A percentile compares a stretch with the other conserved stretches of the same genome.
phyloP scores from a whole-genome alignment of 2,329 filamentous ascomycete genomes.

The Sclerotinia borealis region DNA sequence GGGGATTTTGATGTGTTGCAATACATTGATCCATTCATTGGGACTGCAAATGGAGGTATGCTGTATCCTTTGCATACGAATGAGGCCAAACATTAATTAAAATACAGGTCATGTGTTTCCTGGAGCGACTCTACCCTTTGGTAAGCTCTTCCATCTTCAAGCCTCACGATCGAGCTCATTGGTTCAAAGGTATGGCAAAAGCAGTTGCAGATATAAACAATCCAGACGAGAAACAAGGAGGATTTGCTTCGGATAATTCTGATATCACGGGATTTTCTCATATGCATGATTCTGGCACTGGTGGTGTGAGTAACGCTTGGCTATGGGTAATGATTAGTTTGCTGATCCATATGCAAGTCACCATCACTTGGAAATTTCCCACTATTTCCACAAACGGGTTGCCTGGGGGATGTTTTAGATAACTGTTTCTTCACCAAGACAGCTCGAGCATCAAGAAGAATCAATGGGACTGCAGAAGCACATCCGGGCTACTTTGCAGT shows the following conservation, averaged over 20 bases:
- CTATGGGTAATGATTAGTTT: background rate
- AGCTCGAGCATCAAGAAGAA: conserved; percentile 36
- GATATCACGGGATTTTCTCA: conserved; percentile 31
- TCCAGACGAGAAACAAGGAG: conserved; percentile 46
- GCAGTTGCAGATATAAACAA: conserved; percentile 48
- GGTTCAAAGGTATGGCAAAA: conserved; percentile 38
- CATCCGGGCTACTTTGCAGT: conserved; percentile 62
- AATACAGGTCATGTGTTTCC: conserved; percentile 45
- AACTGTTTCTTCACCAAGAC: conserved; percentile 53
- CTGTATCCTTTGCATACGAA: background rate
- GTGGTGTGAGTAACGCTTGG: conserved; percentile 28
- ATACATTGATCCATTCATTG: conserved; percentile 47
- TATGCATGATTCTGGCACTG: conserved; percentile 42
- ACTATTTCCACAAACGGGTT: conserved; percentile 60
- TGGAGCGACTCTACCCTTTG: conserved; percentile 48
- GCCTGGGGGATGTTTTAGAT: conserved; percentile 55
- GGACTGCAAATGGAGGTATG: conserved; percentile 45
- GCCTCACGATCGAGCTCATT: conserved; percentile 28
- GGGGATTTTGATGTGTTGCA: conserved; percentile 34
- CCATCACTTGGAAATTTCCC: conserved; percentile 70
- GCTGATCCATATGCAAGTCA: conserved; percentile 18
- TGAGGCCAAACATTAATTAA: background rate
- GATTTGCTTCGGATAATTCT: conserved; percentile 45
- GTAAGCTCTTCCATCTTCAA: conserved; percentile 23
- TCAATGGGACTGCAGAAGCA: conserved; percentile 47